Percentiles rank a stretch among this genome's conserved stretches.
phyloP scores from a whole-genome alignment of 208 protist genomes.

The Leishmania tropica region DNA sequence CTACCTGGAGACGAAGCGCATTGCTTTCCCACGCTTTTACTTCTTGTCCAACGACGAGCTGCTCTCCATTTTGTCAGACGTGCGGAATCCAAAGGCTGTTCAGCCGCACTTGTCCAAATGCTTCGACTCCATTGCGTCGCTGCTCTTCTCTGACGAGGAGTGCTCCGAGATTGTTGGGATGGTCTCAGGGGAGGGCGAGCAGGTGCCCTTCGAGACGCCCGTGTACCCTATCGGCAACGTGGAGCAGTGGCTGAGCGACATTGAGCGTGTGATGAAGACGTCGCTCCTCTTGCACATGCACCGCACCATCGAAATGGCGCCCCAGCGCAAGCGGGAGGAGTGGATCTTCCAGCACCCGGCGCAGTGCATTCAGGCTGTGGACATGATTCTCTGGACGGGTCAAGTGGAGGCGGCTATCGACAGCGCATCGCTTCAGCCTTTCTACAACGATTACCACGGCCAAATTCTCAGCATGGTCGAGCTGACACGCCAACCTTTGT shows the following conservation, averaged over 20 bases:
- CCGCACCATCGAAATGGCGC: conserved; percentile 77
- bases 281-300: conserved; percentile 90
- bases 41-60: conserved; percentile 99
- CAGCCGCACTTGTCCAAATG: conserved; percentile 97
- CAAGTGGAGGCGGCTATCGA: conserved; percentile 90
- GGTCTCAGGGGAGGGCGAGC: conserved; percentile 92
- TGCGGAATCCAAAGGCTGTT: conserved; percentile 94
- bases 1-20: conserved; percentile 97
- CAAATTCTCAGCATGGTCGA: conserved; percentile 92
- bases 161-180: conserved; percentile 90
- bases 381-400: conserved; percentile 94
- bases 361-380: conserved; percentile 93
- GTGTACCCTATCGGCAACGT: conserved; percentile 92
- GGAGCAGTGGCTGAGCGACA: conserved; percentile 94
- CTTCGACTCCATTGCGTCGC: conserved; percentile 95
- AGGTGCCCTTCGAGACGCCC: conserved; percentile 85
- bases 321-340: conserved; percentile 66
- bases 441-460: conserved; percentile 80
- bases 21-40: conserved; percentile 97
- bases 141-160: conserved; percentile 81
- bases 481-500: conserved; percentile 88
- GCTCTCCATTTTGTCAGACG: conserved; percentile 97
- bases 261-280: conserved; percentile 94
- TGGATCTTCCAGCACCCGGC: conserved; percentile 95
- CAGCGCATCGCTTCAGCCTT: conserved; percentile 46